Conservation (phyloP, 352 stramenopile genomes). For the Phytophthora ramorum region DNA sequence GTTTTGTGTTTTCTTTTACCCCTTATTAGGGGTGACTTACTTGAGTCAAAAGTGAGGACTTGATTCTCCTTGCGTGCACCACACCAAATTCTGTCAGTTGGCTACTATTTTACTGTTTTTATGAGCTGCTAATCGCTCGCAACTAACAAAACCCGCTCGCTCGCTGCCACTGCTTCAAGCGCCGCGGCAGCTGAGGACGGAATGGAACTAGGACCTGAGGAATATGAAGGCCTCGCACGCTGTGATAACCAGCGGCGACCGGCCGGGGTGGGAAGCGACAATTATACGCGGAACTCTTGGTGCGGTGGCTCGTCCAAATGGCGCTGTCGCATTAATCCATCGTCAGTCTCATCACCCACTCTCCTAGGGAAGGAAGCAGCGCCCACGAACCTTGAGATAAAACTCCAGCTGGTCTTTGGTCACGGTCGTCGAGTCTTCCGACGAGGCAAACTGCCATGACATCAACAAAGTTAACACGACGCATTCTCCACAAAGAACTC, state of each 20-base stretch:
- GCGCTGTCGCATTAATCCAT: conserved; percentile 40
- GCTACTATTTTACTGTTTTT: conserved; percentile 35
- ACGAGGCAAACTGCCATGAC: conserved; percentile 49
- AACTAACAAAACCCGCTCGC: conserved; percentile 36
- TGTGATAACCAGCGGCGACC: neutral
- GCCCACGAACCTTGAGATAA: conserved; percentile 79
- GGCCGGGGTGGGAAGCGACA: neutral
- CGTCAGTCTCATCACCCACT: conserved; percentile 10
- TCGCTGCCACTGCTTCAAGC: conserved; percentile 27
- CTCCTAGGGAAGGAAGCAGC: neutral
- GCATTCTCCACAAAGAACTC: neutral
- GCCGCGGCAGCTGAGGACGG: conserved; percentile 18
- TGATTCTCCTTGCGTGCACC: too few relatives aligned
- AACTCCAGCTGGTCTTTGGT: conserved; percentile 88
- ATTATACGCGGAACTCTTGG: conserved; percentile 43
- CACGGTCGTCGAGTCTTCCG: conserved; percentile 64
- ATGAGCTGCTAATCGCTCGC: conserved; percentile 17
- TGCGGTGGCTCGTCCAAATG: conserved; percentile 48
- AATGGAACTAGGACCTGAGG: conserved; percentile 19
- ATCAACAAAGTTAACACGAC: neutral
- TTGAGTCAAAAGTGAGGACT: too few relatives aligned
- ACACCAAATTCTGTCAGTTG: conserved; percentile 9
- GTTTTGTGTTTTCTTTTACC: neutral
- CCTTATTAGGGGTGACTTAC: neutral
- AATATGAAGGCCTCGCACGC: conserved; percentile 14